These are phyloP conservation scores for Auxenochlorella pyrenoidosa DNA, from an alignment of 139 green algal species.

Conservation along the genomic window DNA sequence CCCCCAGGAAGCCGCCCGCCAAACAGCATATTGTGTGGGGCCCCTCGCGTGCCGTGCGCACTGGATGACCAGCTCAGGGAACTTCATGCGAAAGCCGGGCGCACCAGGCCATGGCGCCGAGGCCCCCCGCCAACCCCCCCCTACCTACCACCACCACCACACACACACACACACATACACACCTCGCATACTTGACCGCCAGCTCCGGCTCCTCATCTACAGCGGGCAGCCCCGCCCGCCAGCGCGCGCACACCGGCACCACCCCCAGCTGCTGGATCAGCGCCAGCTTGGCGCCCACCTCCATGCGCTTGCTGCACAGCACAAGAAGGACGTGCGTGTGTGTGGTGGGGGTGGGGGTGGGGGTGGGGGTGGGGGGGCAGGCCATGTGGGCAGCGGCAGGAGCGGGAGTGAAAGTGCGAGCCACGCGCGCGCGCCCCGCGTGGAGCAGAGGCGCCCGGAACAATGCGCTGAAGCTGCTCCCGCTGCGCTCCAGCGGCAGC, in stretches of 20 bases:
- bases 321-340: neutral
- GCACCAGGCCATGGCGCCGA: no score
- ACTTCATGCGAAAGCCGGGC: no score
- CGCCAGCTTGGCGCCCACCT: conserved; percentile 78
- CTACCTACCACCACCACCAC: neutral
- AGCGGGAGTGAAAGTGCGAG: neutral
- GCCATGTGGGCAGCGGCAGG: neutral
- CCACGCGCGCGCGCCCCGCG: no score
- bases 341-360: no score
- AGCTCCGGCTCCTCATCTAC: conserved; percentile 70
- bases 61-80: no score
- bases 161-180: neutral
- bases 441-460: no score
- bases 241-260: conserved; percentile 57
- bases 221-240: conserved; percentile 58
- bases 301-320: conserved; percentile 84
- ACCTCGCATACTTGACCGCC: conserved; percentile 64
- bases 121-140: neutral
- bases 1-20: no score
- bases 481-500: no score
- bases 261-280: conserved; percentile 81
- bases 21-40: no score
- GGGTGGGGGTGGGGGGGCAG: no score
- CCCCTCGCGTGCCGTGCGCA: no score
- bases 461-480: no score